A percentile compares a stretch with the other conserved stretches of the same genome.
phyloP scores from a whole-genome alignment of 2,329 filamentous ascomycete genomes.

The Laburnicola sp. region DNA sequence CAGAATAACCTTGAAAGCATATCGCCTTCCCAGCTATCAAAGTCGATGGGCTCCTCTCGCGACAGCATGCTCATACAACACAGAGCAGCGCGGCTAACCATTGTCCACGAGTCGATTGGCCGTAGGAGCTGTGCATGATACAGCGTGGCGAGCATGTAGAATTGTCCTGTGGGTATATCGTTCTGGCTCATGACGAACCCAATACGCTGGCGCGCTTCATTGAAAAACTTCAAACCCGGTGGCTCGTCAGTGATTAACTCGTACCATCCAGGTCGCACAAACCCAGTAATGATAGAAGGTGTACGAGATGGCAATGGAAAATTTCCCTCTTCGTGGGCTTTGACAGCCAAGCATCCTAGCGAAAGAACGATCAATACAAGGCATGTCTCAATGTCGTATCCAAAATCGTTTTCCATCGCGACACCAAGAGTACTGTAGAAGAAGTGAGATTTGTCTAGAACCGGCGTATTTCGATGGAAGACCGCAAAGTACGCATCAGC shows the following conservation, averaged over 20 bases:
- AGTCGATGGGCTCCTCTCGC: slow-evolving; percentile 48
- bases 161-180: slow-evolving; percentile 56
- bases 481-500: slow-evolving; percentile 59
- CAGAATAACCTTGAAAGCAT: slow-evolving; percentile 61
- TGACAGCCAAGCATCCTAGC: slow-evolving; percentile 55
- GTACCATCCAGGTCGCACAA: slow-evolving; percentile 41
- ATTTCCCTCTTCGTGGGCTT: slow-evolving; percentile 54
- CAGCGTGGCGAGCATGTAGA: slow-evolving; percentile 56
- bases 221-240: slow-evolving; percentile 57
- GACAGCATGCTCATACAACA: slow-evolving; percentile 55
- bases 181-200: slow-evolving; percentile 57
- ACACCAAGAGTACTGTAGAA: slow-evolving; percentile 54
- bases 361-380: slow-evolving; percentile 57
- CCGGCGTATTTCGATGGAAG: slow-evolving; percentile 57
- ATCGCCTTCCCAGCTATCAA: slow-evolving; percentile 58
- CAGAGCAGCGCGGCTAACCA: slow-evolving; percentile 56
- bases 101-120: slow-evolving; percentile 58
- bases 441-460: slow-evolving; percentile 58
- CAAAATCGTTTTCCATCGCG: slow-evolving; percentile 56
- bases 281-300: slow-evolving; percentile 16
- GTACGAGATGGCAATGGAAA: slow-evolving; percentile 49
- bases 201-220: slow-evolving; percentile 57
- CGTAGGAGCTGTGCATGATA: slow-evolving; percentile 58
- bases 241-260: slow-evolving; percentile 43
- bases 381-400: slow-evolving; percentile 57